Base-by-base conservation (phyloP, 2,329 filamentous ascomycete species). In the Colletotrichum tamarilloi region DNA sequence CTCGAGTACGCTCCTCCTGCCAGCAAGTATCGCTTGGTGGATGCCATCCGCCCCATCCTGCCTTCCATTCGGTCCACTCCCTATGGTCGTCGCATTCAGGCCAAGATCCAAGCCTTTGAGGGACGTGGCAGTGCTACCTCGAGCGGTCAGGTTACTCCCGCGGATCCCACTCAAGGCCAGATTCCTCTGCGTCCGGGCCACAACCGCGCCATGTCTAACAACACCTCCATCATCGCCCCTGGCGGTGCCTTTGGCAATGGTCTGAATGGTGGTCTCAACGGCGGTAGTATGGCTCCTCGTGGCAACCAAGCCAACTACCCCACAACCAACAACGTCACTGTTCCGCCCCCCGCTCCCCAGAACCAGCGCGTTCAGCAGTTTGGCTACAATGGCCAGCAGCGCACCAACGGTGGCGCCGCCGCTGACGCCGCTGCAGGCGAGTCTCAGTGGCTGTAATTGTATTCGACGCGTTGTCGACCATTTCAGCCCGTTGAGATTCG, bases 51-150 rank as follows among this genome's bases (percentile, higher is more conserved):
- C 52, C 95, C 95, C 1, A 92, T 97, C 74, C 86, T 98, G 52
- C 93, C 94, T 4, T 87, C 90, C 55, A 97, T 98, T 75, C 94
- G 95, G 75, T 92, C 94, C 78, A 98, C 95, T 55, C 96, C 97
- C 4, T 97, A 98, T 81, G 97, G 97, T 66, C 95, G 97, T 77
- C 95, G 97, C 75, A 97, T 98, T 78, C 92, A 94, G 80, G 93
- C 93, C 81, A 98, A 98, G 88, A 93, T 99, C 70, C 86, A 91
- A 76, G 85, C 89, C 30, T 88, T 88, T 74, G 91, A 92, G 76
- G 85, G 82, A 72, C 85, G 84, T 63, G 84, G 81, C 70, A 83
- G 80, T 67, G 81, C 83, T 69, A 77, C 80, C n/a, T 81, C 80
- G 38, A 88, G 85, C 64, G 87, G 87, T 28, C 87, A 90, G 77